phyloP scores from a whole-genome alignment of 495 filamentous ascomycete species.

The Xylaria nigripes region DNA sequence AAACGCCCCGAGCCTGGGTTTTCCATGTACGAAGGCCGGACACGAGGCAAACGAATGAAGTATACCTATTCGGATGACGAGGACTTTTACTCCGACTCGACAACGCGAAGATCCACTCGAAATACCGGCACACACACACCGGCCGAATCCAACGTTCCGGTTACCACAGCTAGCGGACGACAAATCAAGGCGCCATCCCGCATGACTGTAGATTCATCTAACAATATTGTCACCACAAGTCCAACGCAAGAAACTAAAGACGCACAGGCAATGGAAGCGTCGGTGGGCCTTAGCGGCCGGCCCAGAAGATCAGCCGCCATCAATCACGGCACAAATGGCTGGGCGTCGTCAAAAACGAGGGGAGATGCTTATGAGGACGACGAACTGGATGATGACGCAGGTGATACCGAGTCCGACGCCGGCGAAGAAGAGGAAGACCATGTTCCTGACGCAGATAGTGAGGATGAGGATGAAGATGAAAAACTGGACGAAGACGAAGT shows the following conservation, averaged over 20 bases:
- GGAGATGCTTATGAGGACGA: conserved; percentile 56
- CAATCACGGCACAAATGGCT: conserved; percentile 37
- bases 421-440: conserved; percentile 54
- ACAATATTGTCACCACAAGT: conserved; percentile 31
- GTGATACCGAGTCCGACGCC: conserved; percentile 51
- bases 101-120: conserved; percentile 60
- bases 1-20: conserved; percentile 80
- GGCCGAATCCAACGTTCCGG: conserved; percentile 59
- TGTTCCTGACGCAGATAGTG: conserved; percentile 38
- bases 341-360: conserved; percentile 55
- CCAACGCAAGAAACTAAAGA: conserved; percentile 27
- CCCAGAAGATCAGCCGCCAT: conserved; percentile 35
- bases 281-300: conserved; percentile 25
- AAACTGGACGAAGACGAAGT: conserved; percentile 50
- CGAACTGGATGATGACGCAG: conserved; percentile 61
- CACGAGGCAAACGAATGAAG: conserved; percentile 87
- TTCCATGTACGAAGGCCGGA: conserved; percentile 92
- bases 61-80: conserved; percentile 95
- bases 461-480: conserved; percentile 36
- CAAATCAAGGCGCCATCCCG: conserved; percentile 73
- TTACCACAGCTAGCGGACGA: conserved; percentile 84
- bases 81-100: conserved; percentile 61
- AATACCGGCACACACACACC: conserved; percentile 66
- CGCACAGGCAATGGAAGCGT: conserved; percentile 22
- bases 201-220: conserved; percentile 64